Conservation (phyloP, 2,329 filamentous ascomycete genomes). For the Atkinsonella texensis region DNA sequence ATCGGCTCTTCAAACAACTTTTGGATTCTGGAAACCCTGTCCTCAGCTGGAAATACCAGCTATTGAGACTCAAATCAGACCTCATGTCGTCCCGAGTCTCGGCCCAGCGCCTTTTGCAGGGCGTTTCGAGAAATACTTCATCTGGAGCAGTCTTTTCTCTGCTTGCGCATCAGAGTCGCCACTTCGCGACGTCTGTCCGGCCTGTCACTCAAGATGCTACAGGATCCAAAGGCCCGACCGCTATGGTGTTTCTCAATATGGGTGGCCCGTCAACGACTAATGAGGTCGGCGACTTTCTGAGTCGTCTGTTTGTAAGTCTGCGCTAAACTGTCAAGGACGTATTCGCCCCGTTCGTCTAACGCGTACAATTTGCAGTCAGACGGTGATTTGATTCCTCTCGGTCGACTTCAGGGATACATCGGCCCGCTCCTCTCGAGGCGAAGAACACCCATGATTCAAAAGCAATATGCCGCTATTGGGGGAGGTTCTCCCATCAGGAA, state of each 20-base stretch:
- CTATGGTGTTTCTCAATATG: slow-evolving; percentile 99
- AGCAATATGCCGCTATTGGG: slow-evolving; percentile 91
- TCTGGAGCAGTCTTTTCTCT: slow-evolving; percentile 18
- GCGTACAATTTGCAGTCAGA: slow-evolving; percentile 50
- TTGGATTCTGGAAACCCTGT: background rate
- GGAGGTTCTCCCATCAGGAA: slow-evolving; percentile 96
- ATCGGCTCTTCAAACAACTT: slow-evolving; percentile 1
- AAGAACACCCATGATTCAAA: slow-evolving; percentile 89
- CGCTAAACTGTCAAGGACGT: background rate
- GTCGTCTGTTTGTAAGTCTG: slow-evolving; percentile 70
- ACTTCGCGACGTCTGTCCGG: slow-evolving; percentile 38
- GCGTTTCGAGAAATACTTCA: slow-evolving; percentile 14
- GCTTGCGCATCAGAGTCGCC: slow-evolving; percentile 18
- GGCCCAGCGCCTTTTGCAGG: slow-evolving; percentile 17
- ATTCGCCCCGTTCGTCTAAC: slow-evolving; percentile 4
- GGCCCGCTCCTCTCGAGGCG: slow-evolving; percentile 77
- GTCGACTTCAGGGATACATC: slow-evolving; percentile 79
- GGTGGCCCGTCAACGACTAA: slow-evolving; percentile 80
- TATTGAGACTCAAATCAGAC: background rate
- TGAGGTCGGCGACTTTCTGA: slow-evolving; percentile 84
- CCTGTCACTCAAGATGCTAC: slow-evolving; percentile 70
- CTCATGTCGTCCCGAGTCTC: slow-evolving; percentile 22
- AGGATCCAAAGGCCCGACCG: slow-evolving; percentile 68
- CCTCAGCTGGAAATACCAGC: background rate
- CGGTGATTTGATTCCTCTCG: slow-evolving; percentile 89